phyloP scores from a whole-genome alignment of 495 filamentous ascomycete species.

The Haplographium delicatum region DNA sequence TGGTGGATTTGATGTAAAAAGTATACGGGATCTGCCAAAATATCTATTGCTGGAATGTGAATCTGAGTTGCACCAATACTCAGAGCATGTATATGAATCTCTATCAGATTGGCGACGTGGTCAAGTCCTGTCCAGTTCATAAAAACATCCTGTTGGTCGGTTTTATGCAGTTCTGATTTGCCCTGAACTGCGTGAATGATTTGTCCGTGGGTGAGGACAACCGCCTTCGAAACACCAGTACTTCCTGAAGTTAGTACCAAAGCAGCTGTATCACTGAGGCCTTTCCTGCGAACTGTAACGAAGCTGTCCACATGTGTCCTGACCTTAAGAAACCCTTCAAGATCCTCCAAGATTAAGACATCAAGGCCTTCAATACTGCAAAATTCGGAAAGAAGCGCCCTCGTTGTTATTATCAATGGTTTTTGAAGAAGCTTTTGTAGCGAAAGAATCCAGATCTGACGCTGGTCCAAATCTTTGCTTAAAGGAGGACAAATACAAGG shows the following conservation, averaged over 20 bases:
- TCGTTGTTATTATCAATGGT: conserved; percentile 11
- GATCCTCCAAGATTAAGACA: background rate
- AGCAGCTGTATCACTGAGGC: conserved; percentile 23
- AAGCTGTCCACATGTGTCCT: no score
- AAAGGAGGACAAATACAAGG: conserved; percentile 38
- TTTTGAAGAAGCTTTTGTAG: conserved; percentile 8
- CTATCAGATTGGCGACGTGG: conserved; percentile 47
- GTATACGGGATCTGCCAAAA: conserved; percentile 35
- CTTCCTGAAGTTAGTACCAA: conserved; percentile 57
- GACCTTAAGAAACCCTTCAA: no score
- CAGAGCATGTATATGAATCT: conserved; percentile 47
- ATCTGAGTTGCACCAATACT: conserved; percentile 38
- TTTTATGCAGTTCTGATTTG: conserved; percentile 27
- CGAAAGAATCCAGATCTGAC: conserved; percentile 30
- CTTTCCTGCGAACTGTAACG: no score
- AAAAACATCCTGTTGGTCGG: conserved; percentile 26
- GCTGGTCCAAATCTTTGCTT: conserved; percentile 29
- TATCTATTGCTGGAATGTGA: conserved; percentile 36
- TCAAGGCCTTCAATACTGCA: background rate
- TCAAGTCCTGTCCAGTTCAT: conserved; percentile 50
- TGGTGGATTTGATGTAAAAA: conserved; percentile 37
- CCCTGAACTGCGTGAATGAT: conserved; percentile 40
- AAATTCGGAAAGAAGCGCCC: conserved; percentile 5
- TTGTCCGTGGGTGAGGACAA: conserved; percentile 39
- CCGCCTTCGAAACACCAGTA: conserved; percentile 51